These are phyloP conservation scores for Annona cherimola DNA, from an alignment of 164 flowering plant genomes.

Conservation along the genomic window DNA sequence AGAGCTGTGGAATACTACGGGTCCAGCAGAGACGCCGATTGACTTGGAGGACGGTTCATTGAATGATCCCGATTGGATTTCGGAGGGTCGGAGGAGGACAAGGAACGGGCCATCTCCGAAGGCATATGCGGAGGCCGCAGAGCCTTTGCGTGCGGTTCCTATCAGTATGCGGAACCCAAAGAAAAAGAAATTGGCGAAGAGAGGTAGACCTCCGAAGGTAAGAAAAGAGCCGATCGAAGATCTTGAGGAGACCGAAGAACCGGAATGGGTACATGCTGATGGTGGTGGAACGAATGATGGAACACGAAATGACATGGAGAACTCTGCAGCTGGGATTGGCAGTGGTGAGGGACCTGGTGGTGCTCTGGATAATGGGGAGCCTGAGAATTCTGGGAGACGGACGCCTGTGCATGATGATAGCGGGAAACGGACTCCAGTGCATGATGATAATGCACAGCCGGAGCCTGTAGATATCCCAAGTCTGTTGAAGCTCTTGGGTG, in stretches of 20 bases:
- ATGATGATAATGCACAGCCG: background rate
- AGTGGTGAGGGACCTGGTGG: constrained; percentile 53
- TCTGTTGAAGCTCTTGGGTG: constrained; percentile 4
- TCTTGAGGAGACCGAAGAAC: constrained; percentile 15
- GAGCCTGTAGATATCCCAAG: constrained; percentile 5
- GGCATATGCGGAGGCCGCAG: background rate
- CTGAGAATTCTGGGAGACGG: constrained; percentile 45
- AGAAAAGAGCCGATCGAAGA: constrained; percentile 5
- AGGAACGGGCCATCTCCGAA: background rate
- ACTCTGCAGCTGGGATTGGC: constrained; percentile 29
- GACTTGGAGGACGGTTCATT: background rate
- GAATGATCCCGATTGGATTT: background rate
- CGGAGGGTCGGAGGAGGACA: constrained; percentile 3
- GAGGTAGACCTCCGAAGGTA: constrained; percentile 17
- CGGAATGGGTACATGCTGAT: constrained; percentile 25
- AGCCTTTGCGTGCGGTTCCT: constrained; percentile 4
- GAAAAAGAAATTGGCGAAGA: constrained; percentile 21
- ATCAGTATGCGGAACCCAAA: constrained; percentile 1
- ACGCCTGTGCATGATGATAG: constrained; percentile 35
- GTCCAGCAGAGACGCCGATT: background rate
- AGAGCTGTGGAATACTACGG: constrained; percentile 1
- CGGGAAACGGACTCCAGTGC: constrained; percentile 10
- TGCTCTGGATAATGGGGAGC: constrained; percentile 30
- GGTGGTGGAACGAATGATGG: constrained; percentile 19
- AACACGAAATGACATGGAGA: constrained; percentile 42